phyloP scores from a whole-genome alignment of 345 rosid genomes.

The Mercurialis annua region DNA sequence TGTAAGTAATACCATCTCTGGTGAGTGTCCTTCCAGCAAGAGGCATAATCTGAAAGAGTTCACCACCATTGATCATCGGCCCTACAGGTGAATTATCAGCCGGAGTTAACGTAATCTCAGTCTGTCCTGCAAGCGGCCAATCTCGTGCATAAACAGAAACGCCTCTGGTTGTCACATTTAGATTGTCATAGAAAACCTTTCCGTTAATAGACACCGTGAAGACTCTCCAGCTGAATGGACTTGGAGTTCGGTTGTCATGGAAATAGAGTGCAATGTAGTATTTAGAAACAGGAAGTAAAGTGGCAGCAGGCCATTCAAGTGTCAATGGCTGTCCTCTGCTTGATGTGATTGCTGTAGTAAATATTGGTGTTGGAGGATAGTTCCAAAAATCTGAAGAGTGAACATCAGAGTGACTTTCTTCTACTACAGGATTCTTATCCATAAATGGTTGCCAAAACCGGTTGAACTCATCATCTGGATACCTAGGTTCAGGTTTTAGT shows the following conservation, averaged over 20 bases:
- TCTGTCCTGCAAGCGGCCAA: conserved; percentile 79
- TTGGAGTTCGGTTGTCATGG: conserved; percentile 59
- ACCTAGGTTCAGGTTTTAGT: conserved; percentile 43
- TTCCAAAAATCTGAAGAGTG: conserved; percentile 64
- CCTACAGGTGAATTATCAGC: conserved; percentile 42
- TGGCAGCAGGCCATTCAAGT: conserved; percentile 53
- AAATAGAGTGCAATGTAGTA: conserved; percentile 79
- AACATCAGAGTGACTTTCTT: conserved; percentile 34
- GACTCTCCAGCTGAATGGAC: conserved; percentile 69
- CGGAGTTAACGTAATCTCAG: conserved; percentile 55
- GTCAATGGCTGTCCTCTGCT: conserved; percentile 51
- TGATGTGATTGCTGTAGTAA: conserved; percentile 48
- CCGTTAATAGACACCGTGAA: conserved; percentile 71
- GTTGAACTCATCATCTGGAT: conserved; percentile 66
- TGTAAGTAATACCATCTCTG: conserved; percentile 55
- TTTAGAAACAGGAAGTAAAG: conserved; percentile 50
- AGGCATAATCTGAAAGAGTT: conserved; percentile 70
- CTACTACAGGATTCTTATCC: conserved; percentile 40
- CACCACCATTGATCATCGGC: conserved; percentile 76
- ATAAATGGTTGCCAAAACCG: conserved; percentile 71
- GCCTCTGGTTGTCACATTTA: conserved; percentile 65
- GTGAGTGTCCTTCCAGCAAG: conserved; percentile 56
- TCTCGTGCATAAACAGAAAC: conserved; percentile 52
- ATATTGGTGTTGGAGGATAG: conserved; percentile 55
- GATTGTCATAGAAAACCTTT: conserved; percentile 41